Conservation (phyloP, 2,329 filamentous ascomycete genomes). For the Monilinia fructicola region DNA sequence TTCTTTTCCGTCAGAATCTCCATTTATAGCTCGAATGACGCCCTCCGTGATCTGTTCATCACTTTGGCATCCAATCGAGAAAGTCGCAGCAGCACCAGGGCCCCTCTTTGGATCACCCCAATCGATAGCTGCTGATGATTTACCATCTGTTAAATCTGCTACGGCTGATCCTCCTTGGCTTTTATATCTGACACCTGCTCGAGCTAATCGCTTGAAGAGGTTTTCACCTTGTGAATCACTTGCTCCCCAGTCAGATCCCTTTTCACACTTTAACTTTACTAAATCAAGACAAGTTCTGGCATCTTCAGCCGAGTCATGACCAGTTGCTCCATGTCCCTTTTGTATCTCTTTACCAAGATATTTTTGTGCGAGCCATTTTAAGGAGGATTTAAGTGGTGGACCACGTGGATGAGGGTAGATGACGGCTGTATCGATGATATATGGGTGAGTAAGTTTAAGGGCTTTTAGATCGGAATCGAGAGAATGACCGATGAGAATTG, state of each 20-base stretch:
- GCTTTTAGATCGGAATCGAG: conserved; percentile 82
- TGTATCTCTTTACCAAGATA: conserved; percentile 88
- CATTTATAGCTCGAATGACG: conserved; percentile 58
- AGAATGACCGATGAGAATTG: conserved; percentile 78
- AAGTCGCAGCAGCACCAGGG: conserved; percentile 55
- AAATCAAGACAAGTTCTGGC: conserved; percentile 88
- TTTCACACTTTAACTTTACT: conserved; percentile 93
- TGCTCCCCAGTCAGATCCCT: conserved; percentile 81
- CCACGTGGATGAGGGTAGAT: conserved; percentile 89
- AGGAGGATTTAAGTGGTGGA: conserved; percentile 81
- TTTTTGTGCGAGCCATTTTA: conserved; percentile 87
- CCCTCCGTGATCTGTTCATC: conserved; percentile 59
- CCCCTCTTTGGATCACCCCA: conserved; percentile 77
- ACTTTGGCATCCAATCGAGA: conserved; percentile 56
- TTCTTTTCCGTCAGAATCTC: conserved; percentile 57
- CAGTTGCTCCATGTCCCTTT: conserved; percentile 60
- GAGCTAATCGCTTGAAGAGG: conserved; percentile 78
- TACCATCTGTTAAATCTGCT: conserved; percentile 53
- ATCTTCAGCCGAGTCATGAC: conserved; percentile 89
- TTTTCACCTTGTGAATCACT: conserved; percentile 79
- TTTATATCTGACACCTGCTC: conserved; percentile 62
- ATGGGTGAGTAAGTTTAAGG: conserved; percentile 83
- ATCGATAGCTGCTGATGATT: conserved; percentile 76
- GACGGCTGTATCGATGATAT: conserved; percentile 87
- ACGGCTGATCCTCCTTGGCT: conserved; percentile 59